Percentiles rank a stretch among this genome's conserved stretches.
These are phyloP conservation scores for Neurospora sp. DNA, from an alignment of 495 filamentous ascomycete species.

Conservation along the genomic window DNA sequence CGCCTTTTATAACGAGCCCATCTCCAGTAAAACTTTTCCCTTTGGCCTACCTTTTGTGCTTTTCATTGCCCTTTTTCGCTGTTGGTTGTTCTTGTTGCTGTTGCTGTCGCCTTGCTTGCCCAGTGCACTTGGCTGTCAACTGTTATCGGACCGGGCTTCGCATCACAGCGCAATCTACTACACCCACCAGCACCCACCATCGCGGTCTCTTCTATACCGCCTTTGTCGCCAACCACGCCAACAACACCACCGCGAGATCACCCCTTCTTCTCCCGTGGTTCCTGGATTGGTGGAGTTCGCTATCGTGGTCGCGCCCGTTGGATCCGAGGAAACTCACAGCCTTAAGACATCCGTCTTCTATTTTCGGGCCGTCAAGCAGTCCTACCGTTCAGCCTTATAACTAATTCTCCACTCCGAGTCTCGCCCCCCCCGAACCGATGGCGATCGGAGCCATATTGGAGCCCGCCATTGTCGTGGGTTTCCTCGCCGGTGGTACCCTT, in stretches of 20 bases:
- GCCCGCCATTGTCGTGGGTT: conserved; percentile 22
- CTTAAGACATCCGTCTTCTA: not conserved
- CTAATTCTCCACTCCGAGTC: not conserved
- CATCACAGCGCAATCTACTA: not conserved
- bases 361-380: not conserved
- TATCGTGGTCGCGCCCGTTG: not conserved
- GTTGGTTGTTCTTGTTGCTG: not conserved
- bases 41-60: not conserved
- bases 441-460: conserved; percentile 25
- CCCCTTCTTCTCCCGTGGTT: not conserved
- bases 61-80: not conserved
- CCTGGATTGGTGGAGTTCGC: not conserved
- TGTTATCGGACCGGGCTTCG: not conserved
- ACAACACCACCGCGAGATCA: not conserved
- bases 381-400: not conserved
- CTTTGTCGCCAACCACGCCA: not conserved
- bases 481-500: conserved; percentile 22
- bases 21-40: not conserved
- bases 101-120: not conserved
- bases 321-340: not conserved
- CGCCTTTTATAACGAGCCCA: not conserved
- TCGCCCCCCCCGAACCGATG: conserved; percentile 9
- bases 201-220: not conserved
- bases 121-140: not conserved
- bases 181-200: not conserved